phyloP scores from a whole-genome alignment of 108 stramenopile species.

The Cyclotella sp. region DNA sequence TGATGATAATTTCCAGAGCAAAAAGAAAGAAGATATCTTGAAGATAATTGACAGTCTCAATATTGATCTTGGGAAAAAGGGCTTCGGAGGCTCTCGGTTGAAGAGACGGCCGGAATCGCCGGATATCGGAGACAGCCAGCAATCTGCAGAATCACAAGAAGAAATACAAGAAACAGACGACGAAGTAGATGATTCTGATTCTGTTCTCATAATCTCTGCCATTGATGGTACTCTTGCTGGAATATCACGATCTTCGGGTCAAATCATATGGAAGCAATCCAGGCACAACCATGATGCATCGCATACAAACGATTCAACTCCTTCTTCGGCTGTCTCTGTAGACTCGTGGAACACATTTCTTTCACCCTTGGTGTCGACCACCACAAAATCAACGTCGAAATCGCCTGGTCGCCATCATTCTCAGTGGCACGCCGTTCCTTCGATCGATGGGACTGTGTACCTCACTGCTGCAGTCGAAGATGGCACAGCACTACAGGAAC shows the following conservation, averaged over 20 bases:
- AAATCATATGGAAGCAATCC: slow-evolving; percentile 70
- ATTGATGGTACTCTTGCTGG: slow-evolving; percentile 83
- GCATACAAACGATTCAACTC: slow-evolving; percentile 1
- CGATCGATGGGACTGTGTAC: slow-evolving; percentile 80
- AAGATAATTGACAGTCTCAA: slow-evolving; percentile 8
- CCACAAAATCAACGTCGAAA: slow-evolving; percentile 60
- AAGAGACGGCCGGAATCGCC: slow-evolving; percentile 6
- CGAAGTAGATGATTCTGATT: slow-evolving; percentile 16
- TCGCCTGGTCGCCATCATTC: slow-evolving; percentile 25
- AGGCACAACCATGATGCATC: slow-evolving; percentile 15
- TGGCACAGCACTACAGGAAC: slow-evolving; percentile 32
- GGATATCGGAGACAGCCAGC: not conserved
- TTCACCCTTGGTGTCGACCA: slow-evolving; percentile 76
- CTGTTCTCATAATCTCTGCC: slow-evolving; percentile 67
- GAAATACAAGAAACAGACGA: not conserved
- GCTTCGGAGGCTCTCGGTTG: not conserved
- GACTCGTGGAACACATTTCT: slow-evolving; percentile 44
- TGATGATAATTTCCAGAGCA: not conserved
- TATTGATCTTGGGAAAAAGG: not conserved
- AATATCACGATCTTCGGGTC: slow-evolving; percentile 68
- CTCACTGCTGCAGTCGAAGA: slow-evolving; percentile 54
- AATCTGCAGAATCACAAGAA: not conserved
- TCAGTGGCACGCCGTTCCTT: slow-evolving; percentile 73
- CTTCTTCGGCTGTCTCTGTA: not conserved
- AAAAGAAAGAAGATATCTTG: slow-evolving; percentile 3